phyloP scores from a whole-genome alignment of 768 basidiomycete genomes.

The Termitomyces sp. region DNA sequence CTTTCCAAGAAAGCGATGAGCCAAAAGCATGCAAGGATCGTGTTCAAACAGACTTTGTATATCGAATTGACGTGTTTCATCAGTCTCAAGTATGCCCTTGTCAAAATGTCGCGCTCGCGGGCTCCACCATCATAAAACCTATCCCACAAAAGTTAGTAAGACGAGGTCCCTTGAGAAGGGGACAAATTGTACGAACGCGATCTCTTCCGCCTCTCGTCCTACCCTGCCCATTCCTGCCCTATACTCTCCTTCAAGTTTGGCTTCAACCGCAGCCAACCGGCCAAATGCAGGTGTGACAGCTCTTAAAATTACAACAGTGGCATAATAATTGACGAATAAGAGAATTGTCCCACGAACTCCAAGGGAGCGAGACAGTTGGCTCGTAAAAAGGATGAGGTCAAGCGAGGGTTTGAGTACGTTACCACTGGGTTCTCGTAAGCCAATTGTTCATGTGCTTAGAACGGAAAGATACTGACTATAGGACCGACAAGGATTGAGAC shows the following conservation, averaged over 20 bases:
- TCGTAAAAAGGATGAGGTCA: conserved; percentile 87
- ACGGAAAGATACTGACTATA: conserved; percentile 65
- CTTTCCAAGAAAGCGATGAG: conserved; percentile 25
- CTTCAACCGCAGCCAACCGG: conserved; percentile 80
- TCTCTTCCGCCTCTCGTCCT: conserved; percentile 86
- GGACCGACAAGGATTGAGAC: conserved; percentile 75
- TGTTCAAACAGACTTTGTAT: conserved; percentile 55
- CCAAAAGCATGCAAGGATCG: background rate
- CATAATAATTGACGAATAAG: conserved; percentile 78
- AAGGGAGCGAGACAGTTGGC: conserved; percentile 81
- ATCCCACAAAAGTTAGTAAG: background rate
- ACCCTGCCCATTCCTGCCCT: conserved; percentile 80
- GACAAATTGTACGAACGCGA: conserved; percentile 55
- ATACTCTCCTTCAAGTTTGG: conserved; percentile 87
- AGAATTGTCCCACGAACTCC: conserved; percentile 80
- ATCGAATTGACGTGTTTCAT: conserved; percentile 90
- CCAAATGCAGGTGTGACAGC: conserved; percentile 93
- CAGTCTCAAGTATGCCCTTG: conserved; percentile 66
- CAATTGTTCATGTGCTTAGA: background rate
- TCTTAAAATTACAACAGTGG: conserved; percentile 77
- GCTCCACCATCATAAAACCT: conserved; percentile 91
- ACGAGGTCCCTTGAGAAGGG: background rate
- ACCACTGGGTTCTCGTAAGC: conserved; percentile 44
- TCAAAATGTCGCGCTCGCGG: conserved; percentile 78
- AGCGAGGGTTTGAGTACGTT: conserved; percentile 91